Conservation (phyloP, 441 rosid species). For the Syzygium malaccense region DNA sequence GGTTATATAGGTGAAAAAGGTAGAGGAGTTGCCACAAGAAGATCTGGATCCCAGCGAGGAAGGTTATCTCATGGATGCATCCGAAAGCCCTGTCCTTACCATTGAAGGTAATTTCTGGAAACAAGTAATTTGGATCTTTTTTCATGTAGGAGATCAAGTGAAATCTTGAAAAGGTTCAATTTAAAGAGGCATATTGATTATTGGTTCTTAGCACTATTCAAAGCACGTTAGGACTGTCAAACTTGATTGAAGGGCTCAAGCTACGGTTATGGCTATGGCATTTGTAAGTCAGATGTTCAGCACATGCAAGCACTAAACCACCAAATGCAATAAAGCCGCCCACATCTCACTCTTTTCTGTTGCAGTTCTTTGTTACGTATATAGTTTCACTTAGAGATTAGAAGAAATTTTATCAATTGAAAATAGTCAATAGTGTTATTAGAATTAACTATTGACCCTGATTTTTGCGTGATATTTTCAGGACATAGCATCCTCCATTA, state of each 20-base stretch:
- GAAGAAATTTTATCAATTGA: not conserved
- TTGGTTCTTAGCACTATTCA: not conserved
- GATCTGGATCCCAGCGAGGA: conserved; percentile 20
- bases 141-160: not conserved
- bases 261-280: not conserved
- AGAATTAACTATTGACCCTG: not conserved
- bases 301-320: not conserved
- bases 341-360: not conserved
- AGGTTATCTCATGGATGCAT: conserved; percentile 31
- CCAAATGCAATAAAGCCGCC: not conserved
- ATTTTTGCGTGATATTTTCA: not conserved
- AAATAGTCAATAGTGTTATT: not conserved
- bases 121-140: not conserved
- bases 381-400: not conserved
- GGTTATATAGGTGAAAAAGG: conserved; percentile 55
- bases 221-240: not conserved
- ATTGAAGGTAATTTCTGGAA: conserved; percentile 29
- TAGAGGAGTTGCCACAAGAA: conserved; percentile 37
- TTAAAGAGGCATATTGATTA: not conserved
- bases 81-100: conserved; percentile 24
- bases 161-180: not conserved
- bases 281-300: not conserved
- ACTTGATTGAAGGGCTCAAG: not conserved
- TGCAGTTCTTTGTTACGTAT: not conserved
- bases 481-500: not conserved